Evolutionary conservation across 2,329 filamentous ascomycete genomes (phyloP).

Genomic region (Calonectria naviculata): DNA sequence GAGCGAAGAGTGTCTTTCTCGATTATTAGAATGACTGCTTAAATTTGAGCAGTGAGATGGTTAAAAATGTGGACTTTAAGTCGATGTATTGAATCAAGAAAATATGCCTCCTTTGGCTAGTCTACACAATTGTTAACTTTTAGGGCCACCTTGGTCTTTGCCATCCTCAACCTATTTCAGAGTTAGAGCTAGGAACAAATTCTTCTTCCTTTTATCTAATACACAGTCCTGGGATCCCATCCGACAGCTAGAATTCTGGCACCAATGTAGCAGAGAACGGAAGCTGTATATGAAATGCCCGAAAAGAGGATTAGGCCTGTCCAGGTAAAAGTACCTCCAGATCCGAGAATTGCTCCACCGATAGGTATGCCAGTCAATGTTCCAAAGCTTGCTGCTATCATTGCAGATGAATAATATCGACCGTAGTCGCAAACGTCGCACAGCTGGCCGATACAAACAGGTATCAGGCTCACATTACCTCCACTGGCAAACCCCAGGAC

Average conservation of each 20-base stretch:
- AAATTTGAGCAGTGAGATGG: too few species aligned
- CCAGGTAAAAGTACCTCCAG: background rate
- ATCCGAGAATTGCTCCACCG: background rate
- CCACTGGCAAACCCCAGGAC: slow-evolving; percentile 77
- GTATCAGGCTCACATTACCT: background rate
- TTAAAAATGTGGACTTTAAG: too few species aligned
- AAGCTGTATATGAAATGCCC: background rate
- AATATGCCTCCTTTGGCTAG: too few species aligned
- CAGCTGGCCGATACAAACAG: background rate
- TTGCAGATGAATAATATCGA: background rate
- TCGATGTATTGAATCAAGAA: too few species aligned
- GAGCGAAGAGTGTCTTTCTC: background rate
- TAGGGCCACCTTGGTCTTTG: too few species aligned
- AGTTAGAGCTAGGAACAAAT: too few species aligned
- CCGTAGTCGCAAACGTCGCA: background rate
- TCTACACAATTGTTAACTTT: too few species aligned
- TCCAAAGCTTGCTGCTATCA: background rate
- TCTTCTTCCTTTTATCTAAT: too few species aligned
- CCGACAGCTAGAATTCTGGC: background rate
- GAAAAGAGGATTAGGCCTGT: background rate
- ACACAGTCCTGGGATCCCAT: background rate
- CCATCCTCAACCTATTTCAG: too few species aligned
- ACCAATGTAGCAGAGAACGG: background rate
- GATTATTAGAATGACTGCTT: background rate
- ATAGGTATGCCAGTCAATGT: background rate